Base-by-base conservation (phyloP, 305 asterid species). In the Plantago rigida region DNA sequence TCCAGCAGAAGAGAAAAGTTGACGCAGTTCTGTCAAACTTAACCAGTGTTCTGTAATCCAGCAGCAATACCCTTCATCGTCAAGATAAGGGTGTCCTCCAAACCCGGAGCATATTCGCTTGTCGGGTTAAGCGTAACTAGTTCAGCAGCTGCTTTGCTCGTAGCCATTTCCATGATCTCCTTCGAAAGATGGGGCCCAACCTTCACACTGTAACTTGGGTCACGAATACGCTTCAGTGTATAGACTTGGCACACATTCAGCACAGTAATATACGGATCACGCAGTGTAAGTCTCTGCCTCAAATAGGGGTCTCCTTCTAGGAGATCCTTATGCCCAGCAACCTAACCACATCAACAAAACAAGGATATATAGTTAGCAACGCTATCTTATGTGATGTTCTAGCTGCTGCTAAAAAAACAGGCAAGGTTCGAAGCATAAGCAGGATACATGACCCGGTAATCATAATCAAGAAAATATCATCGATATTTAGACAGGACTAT, bases 21-120 rank as follows among this genome's bases (percentile, higher is more conserved):
- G 39, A 31, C 39, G 39, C 39, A 31, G 10, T 36, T 36, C 44
- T 5, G 9, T 8, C 44, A 36, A 36, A 36, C 44, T 36, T 36
- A 85, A 69, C 94, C 94, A 4, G 94, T 86, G 81, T 86, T 86
- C 79, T 86, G 91, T 76, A 86, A 46, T 57, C 94, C 94, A 66
- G 94, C 94, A 0, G 91, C 94, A 26, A 86, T 73, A 52, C 94
- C 94, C 79, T 86, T 86, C 94, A 86, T 86, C 34, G 94, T 86
- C 78, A 86, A 80, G 61, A 86, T 86, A n/a, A 86, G 82, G 0
- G 94, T 86, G 75, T 86, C 94, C 50, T 86, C 94, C 71, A 86
- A 24, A 2, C 94, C 94, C 0, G 94, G 94, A 34, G 89, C 87
- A 13, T 86, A 86, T 60, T 86, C 94, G 46, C 91, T 86, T 4